phyloP scores from a whole-genome alignment of 176 grass and related monocot genomes.

The Puya raimondii region DNA sequence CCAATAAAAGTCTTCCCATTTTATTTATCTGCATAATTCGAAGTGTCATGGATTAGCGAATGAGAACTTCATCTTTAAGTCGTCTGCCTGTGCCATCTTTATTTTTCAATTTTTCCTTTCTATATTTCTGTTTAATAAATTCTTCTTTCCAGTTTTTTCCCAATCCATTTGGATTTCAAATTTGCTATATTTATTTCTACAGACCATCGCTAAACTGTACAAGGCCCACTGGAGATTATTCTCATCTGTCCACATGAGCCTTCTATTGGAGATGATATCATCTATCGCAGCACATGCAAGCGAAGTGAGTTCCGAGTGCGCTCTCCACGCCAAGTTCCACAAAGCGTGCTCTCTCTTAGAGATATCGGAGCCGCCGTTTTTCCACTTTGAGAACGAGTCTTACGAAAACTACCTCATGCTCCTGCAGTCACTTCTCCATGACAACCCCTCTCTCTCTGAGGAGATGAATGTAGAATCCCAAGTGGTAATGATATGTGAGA shows the following conservation, averaged over 20 bases:
- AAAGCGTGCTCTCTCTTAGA: slow-evolving; percentile 77
- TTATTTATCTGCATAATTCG: too few species aligned
- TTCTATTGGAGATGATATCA: slow-evolving; percentile 70
- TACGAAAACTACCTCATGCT: slow-evolving; percentile 81
- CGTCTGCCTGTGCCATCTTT: too few species aligned
- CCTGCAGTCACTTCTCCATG: slow-evolving; percentile 60
- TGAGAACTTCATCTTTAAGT: too few species aligned
- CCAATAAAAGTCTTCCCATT: too few species aligned
- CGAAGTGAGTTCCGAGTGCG: slow-evolving; percentile 51
- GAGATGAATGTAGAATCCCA: slow-evolving; percentile 62
- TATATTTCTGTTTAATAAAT: too few species aligned
- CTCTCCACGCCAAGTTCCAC: slow-evolving; percentile 50
- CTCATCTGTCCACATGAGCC: slow-evolving; percentile 47
- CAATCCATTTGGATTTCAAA: not conserved
- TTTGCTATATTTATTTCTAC: slow-evolving; percentile 26
- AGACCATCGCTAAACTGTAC: slow-evolving; percentile 72
- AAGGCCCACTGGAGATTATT: slow-evolving; percentile 41
- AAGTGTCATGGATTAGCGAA: too few species aligned
- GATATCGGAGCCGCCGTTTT: slow-evolving; percentile 61
- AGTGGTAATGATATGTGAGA: slow-evolving; percentile 53
- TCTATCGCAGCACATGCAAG: slow-evolving; percentile 68
- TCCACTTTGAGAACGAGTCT: slow-evolving; percentile 92
- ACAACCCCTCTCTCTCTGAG: slow-evolving; percentile 45
- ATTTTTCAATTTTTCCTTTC: too few species aligned
- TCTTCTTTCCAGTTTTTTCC: not conserved